Evolutionary conservation across 345 rosid species (phyloP), one percentile per base, ranked within the genome.

Genomic region (Populus ilicifolia): DNA sequence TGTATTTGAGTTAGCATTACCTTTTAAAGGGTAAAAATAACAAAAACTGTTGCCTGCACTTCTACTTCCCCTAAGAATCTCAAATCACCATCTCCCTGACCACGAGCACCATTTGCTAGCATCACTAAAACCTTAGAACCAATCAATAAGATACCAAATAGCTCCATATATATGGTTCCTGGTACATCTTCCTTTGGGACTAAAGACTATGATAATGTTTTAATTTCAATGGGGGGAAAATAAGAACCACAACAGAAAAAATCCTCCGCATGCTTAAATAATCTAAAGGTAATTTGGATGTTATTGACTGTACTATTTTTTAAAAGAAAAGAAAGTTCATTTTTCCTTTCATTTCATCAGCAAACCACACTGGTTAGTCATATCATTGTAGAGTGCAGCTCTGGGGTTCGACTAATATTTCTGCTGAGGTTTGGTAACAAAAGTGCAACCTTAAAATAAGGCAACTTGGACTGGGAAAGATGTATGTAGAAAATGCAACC

Each of bases 81-180:
- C 70, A 67, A 29, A 65, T 65, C 70, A 67, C 70, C 70, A 35
- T 35, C 29, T 14, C 70, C 68, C 68, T 65, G 68, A 65, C 36
- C 8, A 65, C 65, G 1, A 67, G 41, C 4, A 67, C 21, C 39
- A 67, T 13, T 33, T 65, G 69, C 69, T 63, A 63, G 11, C 67
- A 63, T 30, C 6, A 29, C 41, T 16, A 67, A 48, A 17, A 35
- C 70, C 36, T 67, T 11, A 5, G 16, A 66, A 33, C n/a, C 70
- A 67, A 21, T 30, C 25, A 67, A 67, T 17, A 16, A 48, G 1
- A 48, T 67, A 38, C 41, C 16, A 67, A 11, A 33, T 38, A 61
- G 11, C 65, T 61, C 65, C 30, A 61, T 21, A 61, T 18, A 56
- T 8, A 56, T 56, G 62, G 23, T 23, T 61, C 30, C 14, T 14